Conservation (phyloP, 768 basidiomycete genomes). For the Leccinum longicurvipes region DNA sequence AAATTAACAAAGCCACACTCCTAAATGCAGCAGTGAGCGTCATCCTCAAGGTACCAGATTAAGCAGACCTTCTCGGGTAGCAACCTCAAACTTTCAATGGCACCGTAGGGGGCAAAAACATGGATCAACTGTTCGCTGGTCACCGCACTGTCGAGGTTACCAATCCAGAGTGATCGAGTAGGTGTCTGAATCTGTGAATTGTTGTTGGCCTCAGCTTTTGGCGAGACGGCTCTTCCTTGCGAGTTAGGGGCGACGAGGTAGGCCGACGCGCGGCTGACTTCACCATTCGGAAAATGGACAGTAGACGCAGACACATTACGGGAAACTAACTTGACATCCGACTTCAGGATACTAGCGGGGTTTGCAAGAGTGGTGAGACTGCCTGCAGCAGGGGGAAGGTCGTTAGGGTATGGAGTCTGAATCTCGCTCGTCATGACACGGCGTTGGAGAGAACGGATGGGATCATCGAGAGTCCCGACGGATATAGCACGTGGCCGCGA, state of each 20-base stretch:
- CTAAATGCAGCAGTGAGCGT: conserved; percentile 41
- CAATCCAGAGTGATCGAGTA: conserved; percentile 96
- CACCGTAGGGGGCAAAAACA: conserved; percentile 95
- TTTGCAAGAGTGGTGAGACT: conserved; percentile 20
- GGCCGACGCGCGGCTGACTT: conserved; percentile 55
- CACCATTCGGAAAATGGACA: conserved; percentile 70
- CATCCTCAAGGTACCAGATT: neutral
- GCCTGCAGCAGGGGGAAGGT: conserved; percentile 43
- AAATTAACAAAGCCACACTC: conserved; percentile 99
- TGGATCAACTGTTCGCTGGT: conserved; percentile 93
- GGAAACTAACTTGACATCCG: conserved; percentile 47
- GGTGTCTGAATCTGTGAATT: conserved; percentile 85
- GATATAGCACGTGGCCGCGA: conserved; percentile 79
- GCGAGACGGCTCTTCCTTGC: conserved; percentile 76
- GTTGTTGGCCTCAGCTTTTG: conserved; percentile 65
- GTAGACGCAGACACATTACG: conserved; percentile 45
- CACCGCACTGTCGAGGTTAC: conserved; percentile 92
- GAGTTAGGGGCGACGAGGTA: conserved; percentile 68
- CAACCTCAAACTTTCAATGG: conserved; percentile 92
- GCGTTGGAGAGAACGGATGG: conserved; percentile 65
- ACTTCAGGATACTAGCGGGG: conserved; percentile 53
- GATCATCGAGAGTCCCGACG: conserved; percentile 83
- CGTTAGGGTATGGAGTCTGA: conserved; percentile 54
- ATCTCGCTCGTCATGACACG: conserved; percentile 58
- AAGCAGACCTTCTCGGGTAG: conserved; percentile 88